Conservation (phyloP, 2,329 filamentous ascomycete genomes). For the Fusarium sublunatum region DNA sequence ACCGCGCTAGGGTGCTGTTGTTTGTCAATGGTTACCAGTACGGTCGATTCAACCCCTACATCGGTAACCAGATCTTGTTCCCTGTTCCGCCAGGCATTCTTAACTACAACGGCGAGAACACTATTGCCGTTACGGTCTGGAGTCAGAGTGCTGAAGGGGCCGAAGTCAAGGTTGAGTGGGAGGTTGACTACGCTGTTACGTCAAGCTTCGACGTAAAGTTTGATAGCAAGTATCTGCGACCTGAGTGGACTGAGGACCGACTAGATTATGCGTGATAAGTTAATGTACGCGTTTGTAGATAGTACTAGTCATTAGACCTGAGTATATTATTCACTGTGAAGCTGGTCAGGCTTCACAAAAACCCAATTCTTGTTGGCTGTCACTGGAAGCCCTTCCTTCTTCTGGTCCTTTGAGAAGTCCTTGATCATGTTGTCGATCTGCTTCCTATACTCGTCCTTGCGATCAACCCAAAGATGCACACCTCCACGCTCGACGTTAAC, state of each 20-base stretch:
- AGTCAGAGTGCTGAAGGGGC: slow-evolving; percentile 65
- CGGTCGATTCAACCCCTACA: slow-evolving; percentile 68
- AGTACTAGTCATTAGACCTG: neutral
- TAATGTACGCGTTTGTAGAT: neutral
- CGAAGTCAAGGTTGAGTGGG: slow-evolving; percentile 61
- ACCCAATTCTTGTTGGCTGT: slow-evolving; percentile 61
- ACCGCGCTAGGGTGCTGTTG: slow-evolving; percentile 61
- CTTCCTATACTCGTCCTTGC: slow-evolving; percentile 50
- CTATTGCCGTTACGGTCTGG: slow-evolving; percentile 69
- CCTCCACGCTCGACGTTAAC: slow-evolving; percentile 56
- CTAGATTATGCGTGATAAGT: slow-evolving; percentile 49
- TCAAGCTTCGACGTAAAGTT: slow-evolving; percentile 65
- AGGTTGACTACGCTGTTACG: slow-evolving; percentile 64
- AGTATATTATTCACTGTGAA: slow-evolving; percentile 32
- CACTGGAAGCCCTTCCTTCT: slow-evolving; percentile 50
- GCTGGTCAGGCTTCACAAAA: slow-evolving; percentile 54
- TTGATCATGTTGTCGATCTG: slow-evolving; percentile 54
- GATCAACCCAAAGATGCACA: slow-evolving; percentile 57
- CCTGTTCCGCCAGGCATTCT: slow-evolving; percentile 70
- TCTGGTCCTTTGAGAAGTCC: slow-evolving; percentile 50
- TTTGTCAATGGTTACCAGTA: slow-evolving; percentile 76
- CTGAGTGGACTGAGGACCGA: slow-evolving; percentile 59
- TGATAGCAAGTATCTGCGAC: slow-evolving; percentile 60
- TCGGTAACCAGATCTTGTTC: slow-evolving; percentile 70
- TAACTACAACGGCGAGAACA: slow-evolving; percentile 68